Conservation (phyloP, 306 rosid species). For the Corylus avellana region DNA sequence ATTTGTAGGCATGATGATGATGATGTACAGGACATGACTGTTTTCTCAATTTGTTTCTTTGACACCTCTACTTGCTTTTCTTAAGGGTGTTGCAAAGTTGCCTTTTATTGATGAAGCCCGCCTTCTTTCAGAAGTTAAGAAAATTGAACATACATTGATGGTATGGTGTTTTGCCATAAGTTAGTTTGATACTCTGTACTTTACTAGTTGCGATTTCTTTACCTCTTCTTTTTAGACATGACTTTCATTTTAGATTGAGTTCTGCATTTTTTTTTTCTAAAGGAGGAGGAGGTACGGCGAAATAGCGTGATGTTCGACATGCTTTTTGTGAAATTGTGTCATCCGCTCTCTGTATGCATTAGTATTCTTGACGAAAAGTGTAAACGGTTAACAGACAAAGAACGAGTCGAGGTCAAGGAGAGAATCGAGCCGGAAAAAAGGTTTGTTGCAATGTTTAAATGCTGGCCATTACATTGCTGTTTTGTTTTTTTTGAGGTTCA, state of each 20-base stretch:
- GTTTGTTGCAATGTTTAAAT: conserved; percentile 38
- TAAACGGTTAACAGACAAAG: conserved; percentile 63
- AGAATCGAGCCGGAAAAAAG: conserved; percentile 73
- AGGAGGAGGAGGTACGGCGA: conserved; percentile 78
- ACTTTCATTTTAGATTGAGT: conserved; percentile 14
- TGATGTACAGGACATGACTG: not conserved
- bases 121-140: conserved; percentile 79
- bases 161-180: conserved; percentile 41
- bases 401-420: conserved; percentile 75
- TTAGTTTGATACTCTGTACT: not conserved
- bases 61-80: conserved; percentile 26
- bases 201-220: not conserved
- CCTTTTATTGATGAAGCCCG: conserved; percentile 95
- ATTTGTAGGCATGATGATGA: conserved; percentile 11
- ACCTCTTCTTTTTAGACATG: conserved; percentile 1
- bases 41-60: conserved; percentile 8
- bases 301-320: conserved; percentile 80
- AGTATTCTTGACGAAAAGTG: conserved; percentile 86
- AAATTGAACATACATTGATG: conserved; percentile 69
- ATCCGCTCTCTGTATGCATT: conserved; percentile 94
- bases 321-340: conserved; percentile 89
- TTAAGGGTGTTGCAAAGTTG: conserved; percentile 91
- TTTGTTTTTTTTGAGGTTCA: not conserved
- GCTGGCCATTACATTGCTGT: not conserved
- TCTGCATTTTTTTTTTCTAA: not conserved